phyloP scores from a whole-genome alignment of 2,329 filamentous ascomycete species.

The Alternaria sp. region DNA sequence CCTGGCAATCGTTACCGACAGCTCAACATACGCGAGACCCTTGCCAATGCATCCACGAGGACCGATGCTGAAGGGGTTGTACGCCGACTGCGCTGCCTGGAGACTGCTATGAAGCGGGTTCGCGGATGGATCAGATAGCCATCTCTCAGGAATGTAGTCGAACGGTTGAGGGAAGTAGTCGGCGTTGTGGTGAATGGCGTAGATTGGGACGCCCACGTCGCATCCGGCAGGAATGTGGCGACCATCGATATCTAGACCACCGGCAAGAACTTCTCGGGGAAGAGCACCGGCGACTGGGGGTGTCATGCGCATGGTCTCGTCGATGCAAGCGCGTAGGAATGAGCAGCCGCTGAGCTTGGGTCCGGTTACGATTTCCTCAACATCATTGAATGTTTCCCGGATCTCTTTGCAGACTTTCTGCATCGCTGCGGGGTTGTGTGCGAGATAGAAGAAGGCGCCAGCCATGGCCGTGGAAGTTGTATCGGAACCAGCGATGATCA shows the following conservation, averaged over 20 bases:
- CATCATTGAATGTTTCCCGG: slow-evolving; percentile 39
- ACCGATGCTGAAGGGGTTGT: slow-evolving; percentile 76
- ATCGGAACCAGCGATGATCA: slow-evolving; percentile 58
- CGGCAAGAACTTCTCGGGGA: slow-evolving; percentile 46
- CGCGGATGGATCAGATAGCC: slow-evolving; percentile 38
- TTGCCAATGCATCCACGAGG: slow-evolving; percentile 76
- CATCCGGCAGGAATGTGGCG: slow-evolving; percentile 45
- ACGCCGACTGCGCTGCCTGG: slow-evolving; percentile 66
- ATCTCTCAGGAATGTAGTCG: slow-evolving; percentile 47
- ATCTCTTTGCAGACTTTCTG: slow-evolving; percentile 44
- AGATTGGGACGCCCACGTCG: slow-evolving; percentile 47
- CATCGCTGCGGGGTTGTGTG: slow-evolving; percentile 47
- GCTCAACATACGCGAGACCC: slow-evolving; percentile 70
- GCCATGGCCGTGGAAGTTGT: slow-evolving; percentile 53
- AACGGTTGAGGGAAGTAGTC: slow-evolving; percentile 49
- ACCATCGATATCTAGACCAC: slow-evolving; percentile 48
- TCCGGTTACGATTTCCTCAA: slow-evolving; percentile 49
- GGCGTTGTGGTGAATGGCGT: slow-evolving; percentile 48
- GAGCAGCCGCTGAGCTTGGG: slow-evolving; percentile 40
- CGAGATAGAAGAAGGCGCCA: slow-evolving; percentile 54
- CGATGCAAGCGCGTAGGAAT: slow-evolving; percentile 49
- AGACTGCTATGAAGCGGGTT: slow-evolving; percentile 41
- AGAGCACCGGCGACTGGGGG: slow-evolving; percentile 49
- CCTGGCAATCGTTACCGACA: slow-evolving; percentile 67
- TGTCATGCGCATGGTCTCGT: slow-evolving; percentile 51